Conservation (phyloP, 1,284 basidiomycete species). For the Taiwanofungus camphoratus region DNA sequence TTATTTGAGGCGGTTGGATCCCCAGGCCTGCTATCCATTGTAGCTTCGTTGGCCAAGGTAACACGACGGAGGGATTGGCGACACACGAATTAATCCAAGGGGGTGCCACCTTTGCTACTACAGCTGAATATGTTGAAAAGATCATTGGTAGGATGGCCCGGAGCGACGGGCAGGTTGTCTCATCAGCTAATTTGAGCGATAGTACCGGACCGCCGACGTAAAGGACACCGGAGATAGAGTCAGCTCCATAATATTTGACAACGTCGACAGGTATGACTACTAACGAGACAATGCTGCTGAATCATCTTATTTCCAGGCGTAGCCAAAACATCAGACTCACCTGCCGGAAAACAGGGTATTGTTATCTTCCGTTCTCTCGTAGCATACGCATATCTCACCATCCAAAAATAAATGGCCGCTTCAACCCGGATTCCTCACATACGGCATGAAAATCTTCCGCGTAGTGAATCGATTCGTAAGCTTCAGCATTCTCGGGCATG, state of each 20-base stretch:
- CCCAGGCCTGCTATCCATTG: slow-evolving; percentile 31
- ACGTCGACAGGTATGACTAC: slow-evolving; percentile 34
- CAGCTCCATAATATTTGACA: slow-evolving; percentile 28
- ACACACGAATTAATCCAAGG: slow-evolving; percentile 30
- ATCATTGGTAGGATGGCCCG: slow-evolving; percentile 22
- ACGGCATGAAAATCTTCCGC: slow-evolving; percentile 34
- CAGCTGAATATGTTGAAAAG: slow-evolving; percentile 24
- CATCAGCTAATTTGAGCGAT: slow-evolving; percentile 17
- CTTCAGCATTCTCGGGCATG: slow-evolving; percentile 20
- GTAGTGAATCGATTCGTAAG: slow-evolving; percentile 25
- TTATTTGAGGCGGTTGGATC: slow-evolving; percentile 28
- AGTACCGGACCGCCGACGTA: slow-evolving; percentile 27
- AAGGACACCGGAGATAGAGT: slow-evolving; percentile 32
- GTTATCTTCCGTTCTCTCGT: background rate
- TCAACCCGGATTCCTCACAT: slow-evolving; percentile 27
- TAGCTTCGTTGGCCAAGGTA: slow-evolving; percentile 25
- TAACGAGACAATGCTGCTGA: background rate
- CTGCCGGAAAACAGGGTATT: too few relatives aligned
- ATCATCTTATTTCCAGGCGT: background rate
- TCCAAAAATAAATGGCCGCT: slow-evolving; percentile 31
- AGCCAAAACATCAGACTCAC: too few relatives aligned
- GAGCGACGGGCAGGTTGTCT: slow-evolving; percentile 29
- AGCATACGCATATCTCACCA: slow-evolving; percentile 26
- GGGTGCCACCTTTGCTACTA: slow-evolving; percentile 24
- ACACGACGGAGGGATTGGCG: slow-evolving; percentile 20